Percentiles rank a stretch among this genome's conserved stretches.
Conservation (phyloP, 208 protist genomes). For the Strigomonas galati region DNA sequence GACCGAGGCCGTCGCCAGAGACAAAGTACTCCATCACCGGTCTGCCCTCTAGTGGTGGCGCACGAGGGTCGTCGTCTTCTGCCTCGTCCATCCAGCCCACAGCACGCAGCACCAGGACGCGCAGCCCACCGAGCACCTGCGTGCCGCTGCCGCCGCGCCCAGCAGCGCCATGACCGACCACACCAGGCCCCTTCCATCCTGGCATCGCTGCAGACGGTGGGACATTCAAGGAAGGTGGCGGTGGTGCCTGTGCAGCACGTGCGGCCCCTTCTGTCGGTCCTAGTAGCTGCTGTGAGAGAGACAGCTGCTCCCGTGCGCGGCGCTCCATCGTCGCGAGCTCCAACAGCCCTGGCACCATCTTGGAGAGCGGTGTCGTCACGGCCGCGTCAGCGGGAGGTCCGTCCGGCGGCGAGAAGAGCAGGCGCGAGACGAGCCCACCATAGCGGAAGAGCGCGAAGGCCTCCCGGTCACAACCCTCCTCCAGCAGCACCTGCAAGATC, state of each 20-base stretch:
- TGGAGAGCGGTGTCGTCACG: conserved; percentile 5
- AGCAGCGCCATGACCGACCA: no score
- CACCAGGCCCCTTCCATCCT: no score
- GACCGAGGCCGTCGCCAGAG: conserved; percentile 50
- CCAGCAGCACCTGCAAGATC: conserved; percentile 44
- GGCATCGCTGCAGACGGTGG: no score
- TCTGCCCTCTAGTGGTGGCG: not conserved
- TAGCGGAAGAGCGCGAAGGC: conserved; percentile 63
- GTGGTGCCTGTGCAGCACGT: no score
- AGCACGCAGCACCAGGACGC: conserved; percentile 3
- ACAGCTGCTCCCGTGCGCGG: not conserved
- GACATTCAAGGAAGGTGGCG: no score
- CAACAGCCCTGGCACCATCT: conserved; percentile 39
- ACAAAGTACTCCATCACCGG: conserved; percentile 22
- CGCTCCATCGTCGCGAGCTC: conserved; percentile 35
- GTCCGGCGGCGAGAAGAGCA: conserved; percentile 21
- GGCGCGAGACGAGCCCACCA: conserved; percentile 34
- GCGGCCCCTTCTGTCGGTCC: no score
- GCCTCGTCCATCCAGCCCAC: conserved; percentile 13
- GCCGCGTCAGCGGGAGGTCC: not conserved
- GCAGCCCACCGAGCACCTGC: conserved; percentile 3
- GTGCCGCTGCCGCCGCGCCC: not conserved
- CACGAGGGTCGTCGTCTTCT: not conserved
- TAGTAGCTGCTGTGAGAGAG: not conserved
- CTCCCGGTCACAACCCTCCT: conserved; percentile 63